A percentile compares a stretch with the other conserved stretches of the same genome.
phyloP scores from a whole-genome alignment of 805 yeast genomes.

The Yarrowia sp. region DNA sequence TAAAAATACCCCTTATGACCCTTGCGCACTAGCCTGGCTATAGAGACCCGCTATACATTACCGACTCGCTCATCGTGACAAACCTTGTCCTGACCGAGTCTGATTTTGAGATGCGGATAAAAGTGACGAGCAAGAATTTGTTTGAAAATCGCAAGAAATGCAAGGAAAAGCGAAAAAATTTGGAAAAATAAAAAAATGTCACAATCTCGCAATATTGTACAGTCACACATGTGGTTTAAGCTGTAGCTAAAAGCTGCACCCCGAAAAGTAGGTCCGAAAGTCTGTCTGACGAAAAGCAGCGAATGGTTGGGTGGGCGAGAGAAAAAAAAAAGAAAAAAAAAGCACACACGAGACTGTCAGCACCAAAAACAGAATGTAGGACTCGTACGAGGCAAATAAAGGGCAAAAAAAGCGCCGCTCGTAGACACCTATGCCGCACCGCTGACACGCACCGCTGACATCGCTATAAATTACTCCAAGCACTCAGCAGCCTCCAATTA shows the following conservation, averaged over 20 bases:
- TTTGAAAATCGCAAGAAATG: neutral
- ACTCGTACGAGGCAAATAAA: no score
- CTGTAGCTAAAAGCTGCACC: neutral
- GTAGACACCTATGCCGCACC: no score
- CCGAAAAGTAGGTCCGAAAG: slow-evolving; percentile 10
- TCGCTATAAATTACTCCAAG: slow-evolving; percentile 14
- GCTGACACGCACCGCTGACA: neutral
- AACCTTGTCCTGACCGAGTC: neutral
- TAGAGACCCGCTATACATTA: neutral
- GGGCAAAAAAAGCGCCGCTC: neutral
- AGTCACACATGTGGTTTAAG: neutral
- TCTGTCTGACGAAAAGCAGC: neutral
- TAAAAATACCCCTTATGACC: neutral
- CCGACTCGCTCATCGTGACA: neutral
- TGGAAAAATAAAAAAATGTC: neutral
- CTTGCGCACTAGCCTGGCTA: neutral
- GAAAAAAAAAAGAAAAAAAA: neutral
- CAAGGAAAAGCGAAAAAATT: neutral
- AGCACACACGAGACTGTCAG: no score
- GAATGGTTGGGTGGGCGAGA: slow-evolving; percentile 1
- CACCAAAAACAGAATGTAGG: no score
- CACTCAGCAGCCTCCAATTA: neutral
- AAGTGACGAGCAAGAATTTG: neutral
- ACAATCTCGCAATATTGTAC: no score
- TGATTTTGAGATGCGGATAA: neutral